Evolutionary conservation across 1,139 yeast genomes (phyloP).

Genomic region (Nadsonia starkeyi-henricii): DNA sequence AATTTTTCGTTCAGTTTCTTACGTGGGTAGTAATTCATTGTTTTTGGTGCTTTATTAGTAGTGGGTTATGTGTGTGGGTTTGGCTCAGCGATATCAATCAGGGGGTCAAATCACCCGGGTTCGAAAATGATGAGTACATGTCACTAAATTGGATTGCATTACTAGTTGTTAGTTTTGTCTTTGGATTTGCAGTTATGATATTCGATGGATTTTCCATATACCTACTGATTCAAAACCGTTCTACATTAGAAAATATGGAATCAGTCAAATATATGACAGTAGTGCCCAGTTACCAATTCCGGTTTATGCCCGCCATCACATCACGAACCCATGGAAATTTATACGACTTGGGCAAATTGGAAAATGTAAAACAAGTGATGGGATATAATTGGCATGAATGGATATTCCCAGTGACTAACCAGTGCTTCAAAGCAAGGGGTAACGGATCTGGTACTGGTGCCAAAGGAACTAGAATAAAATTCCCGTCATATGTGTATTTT

Average conservation of each 20-base stretch:
- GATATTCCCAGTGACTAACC: conserved; percentile 48
- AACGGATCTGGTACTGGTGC: no score
- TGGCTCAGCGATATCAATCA: conserved; percentile 28
- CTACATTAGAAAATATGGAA: conserved; percentile 76
- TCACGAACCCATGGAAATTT: conserved; percentile 42
- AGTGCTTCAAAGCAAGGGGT: not conserved
- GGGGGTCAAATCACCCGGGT: conserved; percentile 1
- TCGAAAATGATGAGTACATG: conserved; percentile 25
- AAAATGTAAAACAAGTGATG: conserved; percentile 61
- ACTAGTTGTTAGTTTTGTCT: conserved; percentile 45
- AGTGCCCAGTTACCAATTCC: conserved; percentile 27
- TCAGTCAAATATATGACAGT: conserved; percentile 37
- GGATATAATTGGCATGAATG: conserved; percentile 53
- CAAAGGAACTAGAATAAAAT: not conserved
- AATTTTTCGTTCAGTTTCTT: conserved; percentile 64
- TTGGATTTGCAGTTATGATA: conserved; percentile 44
- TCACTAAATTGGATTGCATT: conserved; percentile 48
- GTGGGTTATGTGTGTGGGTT: conserved; percentile 35
- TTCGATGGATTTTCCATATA: conserved; percentile 51
- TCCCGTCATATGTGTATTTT: not conserved
- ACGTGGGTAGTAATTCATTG: conserved; percentile 42
- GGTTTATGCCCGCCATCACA: conserved; percentile 28
- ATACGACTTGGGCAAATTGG: conserved; percentile 52
- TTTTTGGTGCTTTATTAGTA: conserved; percentile 28
- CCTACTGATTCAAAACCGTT: conserved; percentile 44